A percentile compares a stretch with the other conserved stretches of the same genome.
phyloP scores from a whole-genome alignment of 2,329 filamentous ascomycete species.

The Calonectria honghensis region DNA sequence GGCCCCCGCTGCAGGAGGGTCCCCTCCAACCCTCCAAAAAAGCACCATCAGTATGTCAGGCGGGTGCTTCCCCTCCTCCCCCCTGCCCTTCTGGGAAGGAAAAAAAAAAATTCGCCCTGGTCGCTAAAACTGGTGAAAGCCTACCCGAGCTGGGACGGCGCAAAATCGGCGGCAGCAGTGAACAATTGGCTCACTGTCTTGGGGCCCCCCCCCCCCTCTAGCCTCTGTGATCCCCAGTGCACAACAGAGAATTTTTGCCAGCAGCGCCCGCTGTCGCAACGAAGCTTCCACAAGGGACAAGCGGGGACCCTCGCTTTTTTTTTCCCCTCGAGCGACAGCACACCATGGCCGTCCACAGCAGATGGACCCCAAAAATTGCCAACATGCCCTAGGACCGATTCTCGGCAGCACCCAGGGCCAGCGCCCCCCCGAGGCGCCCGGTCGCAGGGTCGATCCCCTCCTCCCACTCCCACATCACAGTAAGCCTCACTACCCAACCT shows the following conservation, averaged over 20 bases:
- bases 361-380: conserved; percentile 26
- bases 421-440: conserved; percentile 5
- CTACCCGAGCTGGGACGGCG: conserved; percentile 17
- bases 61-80: conserved; percentile 23
- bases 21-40: conserved; percentile 29
- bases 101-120: conserved; percentile 15
- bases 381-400: conserved; percentile 23
- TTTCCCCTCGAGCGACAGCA: conserved; percentile 14
- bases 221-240: conserved; percentile 33
- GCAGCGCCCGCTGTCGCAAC: background rate
- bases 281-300: conserved; percentile 25
- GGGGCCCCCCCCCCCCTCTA: conserved; percentile 24
- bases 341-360: conserved; percentile 30
- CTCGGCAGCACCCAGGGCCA: conserved; percentile 23
- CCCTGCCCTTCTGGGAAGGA: conserved; percentile 23
- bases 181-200: conserved; percentile 31
- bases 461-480: conserved; percentile 24
- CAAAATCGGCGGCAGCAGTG: conserved; percentile 32
- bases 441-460: conserved; percentile 27
- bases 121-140: conserved; percentile 15
- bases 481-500: conserved; percentile 25
- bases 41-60: conserved; percentile 15
- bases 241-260: conserved; percentile 31
- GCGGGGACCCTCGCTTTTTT: conserved; percentile 12
- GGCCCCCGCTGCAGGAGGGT: conserved; percentile 29